phyloP scores from a whole-genome alignment of 2,329 filamentous ascomycete genomes.

The Penicillium sp. region DNA sequence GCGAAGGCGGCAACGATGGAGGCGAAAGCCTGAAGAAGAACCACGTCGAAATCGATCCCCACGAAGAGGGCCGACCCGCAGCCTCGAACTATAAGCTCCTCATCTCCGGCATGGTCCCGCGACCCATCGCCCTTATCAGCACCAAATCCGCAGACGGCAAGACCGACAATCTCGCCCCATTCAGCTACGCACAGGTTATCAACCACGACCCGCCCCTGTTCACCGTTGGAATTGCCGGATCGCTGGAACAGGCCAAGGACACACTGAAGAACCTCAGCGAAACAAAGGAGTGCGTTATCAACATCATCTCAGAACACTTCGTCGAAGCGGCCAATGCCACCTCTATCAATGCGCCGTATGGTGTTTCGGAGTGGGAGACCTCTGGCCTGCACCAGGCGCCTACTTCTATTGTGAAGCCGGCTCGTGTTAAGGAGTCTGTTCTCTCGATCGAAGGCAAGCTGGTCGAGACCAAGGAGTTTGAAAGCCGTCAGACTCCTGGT shows the following conservation, averaged over 20 bases:
- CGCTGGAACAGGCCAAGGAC: constrained; percentile 70
- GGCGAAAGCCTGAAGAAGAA: constrained; percentile 53
- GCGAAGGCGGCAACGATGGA: constrained; percentile 46
- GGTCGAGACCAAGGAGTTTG: constrained; percentile 73
- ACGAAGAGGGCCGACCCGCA: constrained; percentile 67
- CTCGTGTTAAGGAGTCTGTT: constrained; percentile 78
- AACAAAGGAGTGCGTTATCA: constrained; percentile 76
- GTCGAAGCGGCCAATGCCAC: constrained; percentile 86
- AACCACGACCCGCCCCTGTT: constrained; percentile 87
- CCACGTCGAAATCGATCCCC: constrained; percentile 80
- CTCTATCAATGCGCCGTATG: constrained; percentile 75
- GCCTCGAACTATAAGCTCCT: constrained; percentile 88
- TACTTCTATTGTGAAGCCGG: constrained; percentile 66
- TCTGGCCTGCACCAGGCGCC: constrained; percentile 72
- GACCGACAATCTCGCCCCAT: constrained; percentile 78
- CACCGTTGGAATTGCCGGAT: constrained; percentile 62
- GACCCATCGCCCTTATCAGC: constrained; percentile 71
- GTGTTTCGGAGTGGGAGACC: constrained; percentile 76
- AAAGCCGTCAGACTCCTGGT: constrained; percentile 69
- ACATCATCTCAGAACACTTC: constrained; percentile 82
- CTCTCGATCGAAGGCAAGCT: constrained; percentile 82
- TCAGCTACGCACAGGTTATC: constrained; percentile 82
- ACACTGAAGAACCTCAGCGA: constrained; percentile 73
- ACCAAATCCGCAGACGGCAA: constrained; percentile 63
- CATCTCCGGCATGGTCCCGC: constrained; percentile 78